Evolutionary conservation across 768 basidiomycete species (phyloP), one percentile per base, ranked within the genome.

Genomic region (Hypholoma sublateritium): DNA sequence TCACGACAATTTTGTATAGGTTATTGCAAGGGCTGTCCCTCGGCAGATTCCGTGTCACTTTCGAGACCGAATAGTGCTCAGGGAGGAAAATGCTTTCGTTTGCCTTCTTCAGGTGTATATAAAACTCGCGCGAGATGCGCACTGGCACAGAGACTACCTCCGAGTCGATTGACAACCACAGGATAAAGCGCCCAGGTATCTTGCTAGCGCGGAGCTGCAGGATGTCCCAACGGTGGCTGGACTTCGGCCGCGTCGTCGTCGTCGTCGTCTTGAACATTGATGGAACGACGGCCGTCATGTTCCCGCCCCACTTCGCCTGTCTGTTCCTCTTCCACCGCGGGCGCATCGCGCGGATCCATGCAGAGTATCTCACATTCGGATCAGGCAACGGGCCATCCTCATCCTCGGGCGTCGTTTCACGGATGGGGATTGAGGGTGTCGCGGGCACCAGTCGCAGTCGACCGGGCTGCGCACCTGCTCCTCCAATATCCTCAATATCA

Each of bases 121-220:
- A 98, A 71, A 98, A 97, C 65, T 95, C 87, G 35, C 96, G 84
- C 2, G 92, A 88, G 43, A 99, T 87, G 2, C 94, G 85, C 16
- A 99, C 78, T 13, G 90, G 85, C 21, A 96, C 80, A 16, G 88
- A 76, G n/a, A 89, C 80, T 35, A 98, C 81, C 50, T 88, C 86
- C 11, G 83, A 80, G 48, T 93, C 89, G 28, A 93, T 84, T 0
- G 86, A 88, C 5, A 97, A 77, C 96, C 96, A 98, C 36, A 98
- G 71, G 17, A 84, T 81, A 71, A 89, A 98, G 19, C 93, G 87
- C 11, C 97, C 96, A 11, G 86, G 79, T 41, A 80, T 83, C 59
- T 81, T 81, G 55, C 86, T 92, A 0, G 85, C 82, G 28, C 92
- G 86, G 59, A 99, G 86, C 65, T 98, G 97, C 3, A 98, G 77